A percentile compares a stretch with the other conserved stretches of the same genome.
These are phyloP conservation scores for Hypoxylon rickii DNA, from an alignment of 495 filamentous ascomycete species.

Conservation along the genomic window DNA sequence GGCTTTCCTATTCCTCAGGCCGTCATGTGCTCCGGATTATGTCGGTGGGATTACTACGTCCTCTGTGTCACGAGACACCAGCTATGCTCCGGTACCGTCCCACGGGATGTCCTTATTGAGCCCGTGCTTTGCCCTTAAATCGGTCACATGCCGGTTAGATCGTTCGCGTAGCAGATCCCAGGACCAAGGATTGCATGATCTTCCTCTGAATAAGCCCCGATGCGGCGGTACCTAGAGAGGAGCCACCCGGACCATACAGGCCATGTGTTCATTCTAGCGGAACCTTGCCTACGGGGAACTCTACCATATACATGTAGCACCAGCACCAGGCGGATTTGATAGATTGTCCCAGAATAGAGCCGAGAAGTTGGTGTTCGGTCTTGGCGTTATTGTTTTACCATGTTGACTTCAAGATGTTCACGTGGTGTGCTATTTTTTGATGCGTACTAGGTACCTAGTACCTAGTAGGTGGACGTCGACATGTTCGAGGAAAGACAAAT, in stretches of 20 bases:
- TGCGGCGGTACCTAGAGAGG: conserved; percentile 27
- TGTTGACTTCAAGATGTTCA: conserved; percentile 25
- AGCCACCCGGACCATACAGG: conserved; percentile 8
- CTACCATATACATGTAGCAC: not conserved
- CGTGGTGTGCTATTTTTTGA: conserved; percentile 28
- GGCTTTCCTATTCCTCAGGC: conserved; percentile 11
- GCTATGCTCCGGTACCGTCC: conserved; percentile 34
- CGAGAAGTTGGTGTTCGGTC: conserved; percentile 12
- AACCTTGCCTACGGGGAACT: conserved; percentile 10
- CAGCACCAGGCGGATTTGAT: conserved; percentile 9
- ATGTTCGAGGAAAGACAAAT: no score
- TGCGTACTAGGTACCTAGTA: not conserved
- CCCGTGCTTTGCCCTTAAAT: conserved; percentile 21
- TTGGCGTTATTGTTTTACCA: conserved; percentile 21
- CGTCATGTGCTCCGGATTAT: conserved; percentile 26
- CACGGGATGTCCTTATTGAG: conserved; percentile 15
- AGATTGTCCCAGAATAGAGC: conserved; percentile 23
- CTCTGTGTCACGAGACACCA: conserved; percentile 35
- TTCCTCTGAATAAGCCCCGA: conserved; percentile 25
- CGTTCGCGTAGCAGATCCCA: conserved; percentile 21
- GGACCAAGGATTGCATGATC: conserved; percentile 24
- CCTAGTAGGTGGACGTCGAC: conserved; percentile 6
- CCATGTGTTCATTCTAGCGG: conserved; percentile 20
- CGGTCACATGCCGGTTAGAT: conserved; percentile 29
- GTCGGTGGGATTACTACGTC: conserved; percentile 27